These are phyloP conservation scores for Heracleum sosnowskyi DNA, from an alignment of 129 eudicot species.

Conservation along the genomic window DNA sequence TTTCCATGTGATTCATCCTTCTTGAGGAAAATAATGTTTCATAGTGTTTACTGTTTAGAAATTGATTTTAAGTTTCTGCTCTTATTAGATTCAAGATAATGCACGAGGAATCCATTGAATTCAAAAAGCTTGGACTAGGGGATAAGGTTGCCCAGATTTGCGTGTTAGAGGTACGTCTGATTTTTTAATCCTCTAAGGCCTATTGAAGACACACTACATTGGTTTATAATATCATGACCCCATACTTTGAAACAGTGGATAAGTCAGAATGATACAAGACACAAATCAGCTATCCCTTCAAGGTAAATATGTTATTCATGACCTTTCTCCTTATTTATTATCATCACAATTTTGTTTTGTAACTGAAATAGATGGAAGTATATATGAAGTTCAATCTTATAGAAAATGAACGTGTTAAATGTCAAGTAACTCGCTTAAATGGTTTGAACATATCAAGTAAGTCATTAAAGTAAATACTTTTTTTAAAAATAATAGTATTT, in stretches of 20 bases:
- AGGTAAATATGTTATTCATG: constrained; percentile 29
- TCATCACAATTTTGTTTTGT: neutral
- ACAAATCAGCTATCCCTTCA: constrained; percentile 27
- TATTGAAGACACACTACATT: neutral
- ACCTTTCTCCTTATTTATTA: neutral
- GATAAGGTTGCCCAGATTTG: constrained; percentile 98
- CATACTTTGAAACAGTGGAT: constrained; percentile 43
- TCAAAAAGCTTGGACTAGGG: constrained; percentile 71
- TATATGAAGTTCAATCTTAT: neutral
- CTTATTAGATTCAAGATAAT: constrained; percentile 67
- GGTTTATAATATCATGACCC: neutral
- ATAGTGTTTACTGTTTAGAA: constrained; percentile 3
- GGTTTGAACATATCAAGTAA: neutral
- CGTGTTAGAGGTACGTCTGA: constrained; percentile 68
- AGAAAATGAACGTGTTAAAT: neutral
- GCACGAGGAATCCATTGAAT: constrained; percentile 82
- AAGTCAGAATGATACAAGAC: constrained; percentile 20
- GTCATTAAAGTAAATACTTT: neutral
- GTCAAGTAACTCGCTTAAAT: neutral
- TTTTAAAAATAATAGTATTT: neutral
- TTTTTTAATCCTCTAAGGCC: constrained; percentile 18
- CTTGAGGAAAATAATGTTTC: neutral
- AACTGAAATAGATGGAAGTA: neutral
- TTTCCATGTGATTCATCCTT: neutral
- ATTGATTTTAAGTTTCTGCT: constrained; percentile 10